Base-by-base conservation (phyloP, 768 basidiomycete species). In the Lentinula raphanica region DNA sequence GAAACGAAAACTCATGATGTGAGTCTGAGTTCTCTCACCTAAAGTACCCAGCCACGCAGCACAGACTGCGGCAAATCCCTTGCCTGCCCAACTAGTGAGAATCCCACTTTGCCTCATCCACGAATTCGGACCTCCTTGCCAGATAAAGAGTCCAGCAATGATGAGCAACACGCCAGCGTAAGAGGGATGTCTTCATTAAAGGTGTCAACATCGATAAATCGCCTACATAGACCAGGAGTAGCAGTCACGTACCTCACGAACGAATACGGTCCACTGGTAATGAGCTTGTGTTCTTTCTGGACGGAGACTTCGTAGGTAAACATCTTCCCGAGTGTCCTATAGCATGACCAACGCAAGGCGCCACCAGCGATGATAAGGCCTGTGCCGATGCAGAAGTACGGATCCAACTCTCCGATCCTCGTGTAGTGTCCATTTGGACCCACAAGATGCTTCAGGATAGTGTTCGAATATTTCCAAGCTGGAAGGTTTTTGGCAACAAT, bases 261-360 rank as follows among this genome's bases (percentile, higher is more conserved):
- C 27, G 67, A 58, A 60, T 79, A 79, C 6, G 76, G 76, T 0
- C 76, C 76, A 8, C 62, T 59, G 3, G 72, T 76, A 48, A 79
- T 62, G 25, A 79, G 68, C 51, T 56, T 62, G 60, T 79, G 77
- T 21, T 67, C 48, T 8, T 66, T 65, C 11, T 66, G 69, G 28
- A 77, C 69, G n/a, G 67, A 66, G 38, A 76, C 63, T 42, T 76
- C 69, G 53, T 77, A 79, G 15, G 75, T 79, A 63, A 74, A 76
- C 27, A 71, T 60, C 5, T 62, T 36, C n/a, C 72, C 72, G 25
- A 79, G 66, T 19, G 66, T 61, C n/a, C 64, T 71, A 63, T 71
- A 78, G 59, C 72, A 78, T 57, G 62, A 62, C 7, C 72, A 40
- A 17, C 79, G 75, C 2, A 79, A 61, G 5, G 66, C 38, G 3